Evolutionary conservation across 495 filamentous ascomycete genomes (phyloP).

Genomic region (Astrothelium macrocarpum): DNA sequence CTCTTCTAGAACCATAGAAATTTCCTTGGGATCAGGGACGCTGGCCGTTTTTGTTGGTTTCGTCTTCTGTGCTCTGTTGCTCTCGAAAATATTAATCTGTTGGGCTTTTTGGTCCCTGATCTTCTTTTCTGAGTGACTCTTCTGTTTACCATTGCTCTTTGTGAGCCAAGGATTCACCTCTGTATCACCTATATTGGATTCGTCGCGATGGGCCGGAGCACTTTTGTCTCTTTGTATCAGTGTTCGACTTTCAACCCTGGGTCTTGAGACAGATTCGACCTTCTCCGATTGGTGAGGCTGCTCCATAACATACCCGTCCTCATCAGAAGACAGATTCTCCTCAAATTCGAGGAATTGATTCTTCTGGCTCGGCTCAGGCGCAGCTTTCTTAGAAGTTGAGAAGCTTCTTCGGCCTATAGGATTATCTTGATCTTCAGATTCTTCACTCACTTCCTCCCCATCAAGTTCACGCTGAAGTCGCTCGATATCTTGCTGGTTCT

Average conservation of each 20-base stretch:
- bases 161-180: constrained; percentile 6
- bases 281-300: constrained; percentile 17
- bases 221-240: constrained; percentile 9
- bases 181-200: neutral
- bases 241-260: neutral
- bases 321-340: constrained; percentile 46
- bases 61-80: neutral
- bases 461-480: constrained; percentile 62
- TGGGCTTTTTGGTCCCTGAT: neutral
- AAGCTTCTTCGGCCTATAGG: constrained; percentile 32
- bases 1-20: neutral
- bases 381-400: constrained; percentile 23
- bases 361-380: neutral
- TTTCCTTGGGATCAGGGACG: neutral
- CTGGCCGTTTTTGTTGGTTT: neutral
- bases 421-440: constrained; percentile 30
- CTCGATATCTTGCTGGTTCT: constrained; percentile 74
- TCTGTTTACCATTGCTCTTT: neutral
- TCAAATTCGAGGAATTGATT: constrained; percentile 50
- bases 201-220: neutral
- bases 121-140: neutral
- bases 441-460: constrained; percentile 34
- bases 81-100: neutral
- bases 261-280: constrained; percentile 22
- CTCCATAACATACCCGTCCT: constrained; percentile 32